Conservation (phyloP, 2,329 filamentous ascomycete genomes). For the Hortaea sp. region DNA sequence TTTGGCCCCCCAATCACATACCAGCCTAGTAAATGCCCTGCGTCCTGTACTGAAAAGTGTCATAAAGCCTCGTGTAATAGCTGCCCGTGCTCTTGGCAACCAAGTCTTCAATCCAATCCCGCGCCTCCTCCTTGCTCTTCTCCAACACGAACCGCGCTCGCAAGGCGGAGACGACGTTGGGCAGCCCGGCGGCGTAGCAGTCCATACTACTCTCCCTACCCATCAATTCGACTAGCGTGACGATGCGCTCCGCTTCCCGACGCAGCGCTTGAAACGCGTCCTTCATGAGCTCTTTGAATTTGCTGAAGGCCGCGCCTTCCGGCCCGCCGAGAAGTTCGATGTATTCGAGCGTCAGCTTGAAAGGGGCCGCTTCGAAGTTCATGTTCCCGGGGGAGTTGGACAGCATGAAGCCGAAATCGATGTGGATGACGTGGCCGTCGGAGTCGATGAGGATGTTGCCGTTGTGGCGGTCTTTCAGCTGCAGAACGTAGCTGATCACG, state of each 20-base stretch:
- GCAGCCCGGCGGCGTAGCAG: constrained; percentile 66
- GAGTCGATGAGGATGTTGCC: constrained; percentile 80
- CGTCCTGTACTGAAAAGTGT: constrained; percentile 68
- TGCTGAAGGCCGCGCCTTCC: constrained; percentile 58
- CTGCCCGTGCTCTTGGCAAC: constrained; percentile 73
- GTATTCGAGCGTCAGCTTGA: constrained; percentile 79
- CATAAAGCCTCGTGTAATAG: constrained; percentile 78
- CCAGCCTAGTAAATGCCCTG: constrained; percentile 64
- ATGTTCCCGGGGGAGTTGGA: constrained; percentile 77
- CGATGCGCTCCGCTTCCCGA: constrained; percentile 67
- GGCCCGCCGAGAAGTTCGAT: constrained; percentile 72
- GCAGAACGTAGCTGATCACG: constrained; percentile 72
- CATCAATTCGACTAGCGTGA: constrained; percentile 78
- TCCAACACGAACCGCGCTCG: constrained; percentile 72
- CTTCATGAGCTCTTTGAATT: constrained; percentile 72
- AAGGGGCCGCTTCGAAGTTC: constrained; percentile 77
- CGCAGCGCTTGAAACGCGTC: constrained; percentile 74
- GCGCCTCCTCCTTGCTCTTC: constrained; percentile 70
- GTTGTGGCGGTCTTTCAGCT: constrained; percentile 79
- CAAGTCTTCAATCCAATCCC: constrained; percentile 72
- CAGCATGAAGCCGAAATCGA: constrained; percentile 84
- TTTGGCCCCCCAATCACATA: background rate
- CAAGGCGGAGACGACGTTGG: constrained; percentile 58
- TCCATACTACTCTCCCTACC: constrained; percentile 75
- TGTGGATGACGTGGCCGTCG: constrained; percentile 77